Evolutionary conservation across 2,329 filamentous ascomycete genomes (phyloP).

Genomic region (Ascochyta pisi): DNA sequence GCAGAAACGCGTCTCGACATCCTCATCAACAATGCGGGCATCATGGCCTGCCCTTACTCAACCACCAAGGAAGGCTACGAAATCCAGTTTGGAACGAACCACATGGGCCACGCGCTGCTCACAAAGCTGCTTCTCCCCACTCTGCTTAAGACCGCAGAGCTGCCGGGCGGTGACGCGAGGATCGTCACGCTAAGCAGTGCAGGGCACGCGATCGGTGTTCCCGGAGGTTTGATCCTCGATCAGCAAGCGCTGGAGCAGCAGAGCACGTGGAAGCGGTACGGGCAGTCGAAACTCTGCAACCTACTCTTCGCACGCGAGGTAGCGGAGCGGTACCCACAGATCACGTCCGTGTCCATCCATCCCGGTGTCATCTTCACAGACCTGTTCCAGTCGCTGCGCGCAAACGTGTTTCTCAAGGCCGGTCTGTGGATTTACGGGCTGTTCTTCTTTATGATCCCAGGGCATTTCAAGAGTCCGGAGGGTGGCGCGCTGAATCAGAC

Average conservation of each 20-base stretch:
- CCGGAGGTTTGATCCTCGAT: slow-evolving; percentile 47
- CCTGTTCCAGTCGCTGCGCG: slow-evolving; percentile 41
- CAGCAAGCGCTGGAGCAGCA: slow-evolving; percentile 40
- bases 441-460: slow-evolving; percentile 35
- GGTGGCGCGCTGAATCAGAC: slow-evolving; percentile 53
- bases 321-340: slow-evolving; percentile 52
- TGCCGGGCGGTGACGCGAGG: slow-evolving; percentile 52
- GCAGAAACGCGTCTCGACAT: slow-evolving; percentile 54
- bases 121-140: slow-evolving; percentile 55
- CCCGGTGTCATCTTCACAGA: slow-evolving; percentile 59
- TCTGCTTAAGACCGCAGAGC: slow-evolving; percentile 51
- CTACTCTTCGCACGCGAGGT: slow-evolving; percentile 55
- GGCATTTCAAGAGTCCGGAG: slow-evolving; percentile 35
- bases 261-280: slow-evolving; percentile 52
- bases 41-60: slow-evolving; percentile 48
- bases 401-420: slow-evolving; percentile 34
- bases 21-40: slow-evolving; percentile 57
- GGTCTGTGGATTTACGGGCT: slow-evolving; percentile 36
- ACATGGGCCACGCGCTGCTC: slow-evolving; percentile 59
- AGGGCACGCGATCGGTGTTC: slow-evolving; percentile 30
- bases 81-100: slow-evolving; percentile 59
- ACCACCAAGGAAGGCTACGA: slow-evolving; percentile 58
- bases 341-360: slow-evolving; percentile 56
- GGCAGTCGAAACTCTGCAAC: slow-evolving; percentile 59
- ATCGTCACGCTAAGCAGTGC: slow-evolving; percentile 52